Evolutionary conservation across 768 basidiomycete species (phyloP).

Genomic region (Boletus rubescentipes): DNA sequence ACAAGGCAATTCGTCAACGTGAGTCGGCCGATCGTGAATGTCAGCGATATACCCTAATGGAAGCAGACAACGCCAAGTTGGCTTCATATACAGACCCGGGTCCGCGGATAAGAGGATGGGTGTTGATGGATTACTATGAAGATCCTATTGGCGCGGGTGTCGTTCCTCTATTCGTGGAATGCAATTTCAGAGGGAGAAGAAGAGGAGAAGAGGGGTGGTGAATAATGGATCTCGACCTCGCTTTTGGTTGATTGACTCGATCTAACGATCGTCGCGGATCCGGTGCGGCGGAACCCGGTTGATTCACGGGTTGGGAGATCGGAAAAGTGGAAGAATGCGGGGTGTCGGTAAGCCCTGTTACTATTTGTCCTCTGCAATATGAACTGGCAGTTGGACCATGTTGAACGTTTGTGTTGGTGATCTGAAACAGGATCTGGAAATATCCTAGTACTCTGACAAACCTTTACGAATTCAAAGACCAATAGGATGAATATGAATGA

Average conservation of each 20-base stretch:
- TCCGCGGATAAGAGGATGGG: slow-evolving; percentile 70
- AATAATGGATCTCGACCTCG: not conserved
- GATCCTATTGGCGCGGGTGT: slow-evolving; percentile 54
- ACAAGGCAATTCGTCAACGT: not conserved
- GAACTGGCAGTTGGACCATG: not conserved
- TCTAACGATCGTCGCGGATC: not conserved
- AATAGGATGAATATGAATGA: too few species aligned
- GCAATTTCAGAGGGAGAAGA: slow-evolving; percentile 62
- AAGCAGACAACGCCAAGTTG: not conserved
- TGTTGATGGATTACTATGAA: slow-evolving; percentile 69
- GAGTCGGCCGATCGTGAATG: not conserved
- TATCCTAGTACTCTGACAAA: too few species aligned
- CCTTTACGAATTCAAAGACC: too few species aligned
- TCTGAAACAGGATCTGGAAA: too few species aligned
- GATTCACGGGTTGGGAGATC: not conserved
- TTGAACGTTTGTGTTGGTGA: too few species aligned
- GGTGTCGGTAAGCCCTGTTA: not conserved
- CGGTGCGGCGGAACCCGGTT: not conserved
- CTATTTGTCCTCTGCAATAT: too few species aligned
- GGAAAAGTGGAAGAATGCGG: not conserved
- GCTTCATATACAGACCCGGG: not conserved
- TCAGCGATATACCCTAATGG: not conserved
- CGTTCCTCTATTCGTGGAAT: slow-evolving; percentile 70
- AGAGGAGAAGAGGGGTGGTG: slow-evolving; percentile 44
- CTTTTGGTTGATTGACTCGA: not conserved